Evolutionary conservation across 2,329 filamentous ascomycete genomes (phyloP).

Genomic region (Colletotrichum eleusines): DNA sequence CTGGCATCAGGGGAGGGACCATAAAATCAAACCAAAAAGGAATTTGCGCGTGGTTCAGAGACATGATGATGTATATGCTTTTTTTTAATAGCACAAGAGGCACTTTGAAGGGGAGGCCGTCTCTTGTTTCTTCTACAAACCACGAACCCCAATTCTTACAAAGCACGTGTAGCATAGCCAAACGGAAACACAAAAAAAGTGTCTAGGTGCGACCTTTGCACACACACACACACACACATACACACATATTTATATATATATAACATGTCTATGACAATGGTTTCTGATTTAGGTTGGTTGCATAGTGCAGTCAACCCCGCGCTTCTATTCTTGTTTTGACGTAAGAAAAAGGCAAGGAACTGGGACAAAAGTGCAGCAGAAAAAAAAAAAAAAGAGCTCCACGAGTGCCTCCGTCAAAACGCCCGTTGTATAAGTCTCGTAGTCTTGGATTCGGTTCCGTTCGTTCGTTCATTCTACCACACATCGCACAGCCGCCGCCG

Average conservation of each 20-base stretch:
- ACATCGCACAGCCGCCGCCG: too few species aligned
- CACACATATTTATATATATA: too few species aligned
- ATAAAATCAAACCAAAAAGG: not conserved
- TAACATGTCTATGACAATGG: not conserved
- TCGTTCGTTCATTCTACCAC: not conserved
- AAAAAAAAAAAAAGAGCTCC: not conserved
- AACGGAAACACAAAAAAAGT: not conserved
- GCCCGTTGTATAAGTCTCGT: not conserved
- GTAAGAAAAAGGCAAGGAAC: not conserved
- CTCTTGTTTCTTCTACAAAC: not conserved
- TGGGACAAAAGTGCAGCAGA: not conserved
- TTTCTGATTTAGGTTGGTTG: not conserved
- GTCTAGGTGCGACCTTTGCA: not conserved
- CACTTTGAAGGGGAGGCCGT: not conserved
- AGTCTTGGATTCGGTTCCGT: not conserved
- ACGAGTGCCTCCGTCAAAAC: slow-evolving; percentile 16
- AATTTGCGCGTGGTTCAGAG: not conserved
- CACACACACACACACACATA: not conserved
- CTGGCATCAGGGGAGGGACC: too few species aligned
- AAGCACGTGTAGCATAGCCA: slow-evolving; percentile 4
- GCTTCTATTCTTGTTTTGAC: slow-evolving; percentile 11
- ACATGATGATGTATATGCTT: slow-evolving; percentile 8
- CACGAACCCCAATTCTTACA: not conserved
- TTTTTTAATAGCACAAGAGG: slow-evolving; percentile 26
- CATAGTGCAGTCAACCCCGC: not conserved